Percentiles rank a stretch among this genome's conserved stretches.
Conservation (phyloP, 768 basidiomycete species). For the Sporobolomyces roseus region DNA sequence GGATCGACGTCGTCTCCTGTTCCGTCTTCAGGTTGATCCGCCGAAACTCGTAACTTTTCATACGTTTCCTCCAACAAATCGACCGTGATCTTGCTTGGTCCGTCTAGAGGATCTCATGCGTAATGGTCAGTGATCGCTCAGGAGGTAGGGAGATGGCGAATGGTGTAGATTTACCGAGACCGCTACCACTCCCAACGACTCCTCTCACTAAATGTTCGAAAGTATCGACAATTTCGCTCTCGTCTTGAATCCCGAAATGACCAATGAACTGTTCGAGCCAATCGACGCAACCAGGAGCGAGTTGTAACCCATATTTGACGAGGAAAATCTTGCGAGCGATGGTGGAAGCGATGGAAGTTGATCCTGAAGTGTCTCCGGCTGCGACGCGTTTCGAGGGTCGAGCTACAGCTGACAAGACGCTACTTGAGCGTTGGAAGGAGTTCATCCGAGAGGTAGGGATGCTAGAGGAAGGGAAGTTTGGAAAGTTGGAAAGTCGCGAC, state of each 20-base stretch:
- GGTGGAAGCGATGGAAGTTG: neutral
- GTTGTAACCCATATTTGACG: conserved; percentile 35
- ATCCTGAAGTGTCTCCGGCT: neutral
- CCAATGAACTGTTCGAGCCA: conserved; percentile 26
- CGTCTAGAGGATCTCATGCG: conserved; percentile 23
- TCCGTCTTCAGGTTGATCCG: conserved; percentile 10
- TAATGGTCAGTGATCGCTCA: too few relatives aligned
- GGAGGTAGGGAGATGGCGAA: neutral
- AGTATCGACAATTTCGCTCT: conserved; percentile 14
- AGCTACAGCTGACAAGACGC: neutral
- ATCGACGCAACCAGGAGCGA: conserved; percentile 33
- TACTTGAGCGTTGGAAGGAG: conserved; percentile 17
- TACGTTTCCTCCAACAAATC: conserved; percentile 41
- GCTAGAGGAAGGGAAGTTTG: neutral
- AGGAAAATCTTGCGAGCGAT: conserved; percentile 36
- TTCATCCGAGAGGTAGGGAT: neutral
- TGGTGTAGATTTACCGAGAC: conserved; percentile 23
- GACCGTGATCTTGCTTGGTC: conserved; percentile 35
- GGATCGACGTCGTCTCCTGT: conserved; percentile 57
- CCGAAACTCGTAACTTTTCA: conserved; percentile 34
- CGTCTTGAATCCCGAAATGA: conserved; percentile 24
- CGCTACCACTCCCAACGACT: conserved; percentile 23
- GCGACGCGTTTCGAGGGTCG: conserved; percentile 26
- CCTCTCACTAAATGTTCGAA: conserved; percentile 38
- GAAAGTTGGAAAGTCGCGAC: neutral